Base-by-base conservation (phyloP, 2,329 filamentous ascomycete species). In the Lachnellula arida region DNA sequence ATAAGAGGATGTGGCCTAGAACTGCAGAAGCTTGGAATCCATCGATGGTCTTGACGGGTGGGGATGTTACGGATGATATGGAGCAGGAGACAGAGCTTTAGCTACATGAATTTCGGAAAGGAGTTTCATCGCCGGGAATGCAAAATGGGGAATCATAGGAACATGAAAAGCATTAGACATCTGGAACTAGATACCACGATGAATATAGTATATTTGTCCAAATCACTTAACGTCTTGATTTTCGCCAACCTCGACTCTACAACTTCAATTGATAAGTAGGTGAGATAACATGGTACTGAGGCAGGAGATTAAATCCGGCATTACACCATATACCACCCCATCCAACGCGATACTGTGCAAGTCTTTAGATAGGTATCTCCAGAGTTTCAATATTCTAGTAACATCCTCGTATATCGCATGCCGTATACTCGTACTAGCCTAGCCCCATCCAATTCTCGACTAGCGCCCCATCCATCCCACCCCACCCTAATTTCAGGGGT, bases 1-100 rank as follows among this genome's bases (percentile, higher is more conserved):
- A 93, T 70, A 94, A 94, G 81, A 77, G 89, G 22, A 85, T 93
- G 58, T 94, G 87, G 81, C 94, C 94, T 7, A 80, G 92, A 56
- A 79, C 78, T 60, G 85, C 91, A 17, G 69, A 68, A 46, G 74
- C 59, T 39, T 71, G 66, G 67, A 63, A 54, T 48, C 50, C 56
- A 43, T 61, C 65, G 44, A 48, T 22, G 42, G 19, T 44, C 19
- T 17, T 44, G 15, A 17, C 42, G 5, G 19, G 11, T 44, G 19
- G 42, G 4, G 17, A 19, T 22, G 42, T 12, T 44, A 11, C 5
- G 17, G 42, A 44, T 44, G 19, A 17, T 5, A 44, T 44, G 42
- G 42, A 44, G 17, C 15, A 17, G 11, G n/a, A 44, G 42, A 44
- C 11, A 22, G 42, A 12, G 19, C n/a, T 44, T 6, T 19, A 19